Percentiles rank a stretch among this genome's conserved stretches.
These are phyloP conservation scores for Alternaria atra DNA, from an alignment of 2,329 filamentous ascomycete species.

Conservation along the genomic window DNA sequence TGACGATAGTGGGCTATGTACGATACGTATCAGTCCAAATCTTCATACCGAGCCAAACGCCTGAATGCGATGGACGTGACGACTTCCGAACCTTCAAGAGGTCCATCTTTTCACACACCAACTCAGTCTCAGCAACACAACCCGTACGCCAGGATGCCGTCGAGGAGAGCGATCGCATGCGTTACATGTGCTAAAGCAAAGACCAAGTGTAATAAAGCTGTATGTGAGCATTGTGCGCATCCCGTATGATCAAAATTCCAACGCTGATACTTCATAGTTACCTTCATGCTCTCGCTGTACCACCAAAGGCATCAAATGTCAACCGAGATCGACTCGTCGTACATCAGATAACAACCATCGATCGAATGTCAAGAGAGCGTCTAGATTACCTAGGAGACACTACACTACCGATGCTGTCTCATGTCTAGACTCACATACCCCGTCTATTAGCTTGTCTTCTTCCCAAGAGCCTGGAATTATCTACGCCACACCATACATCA, in stretches of 20 bases:
- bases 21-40: neutral
- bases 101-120: slow-evolving; percentile 18
- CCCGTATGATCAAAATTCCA: neutral
- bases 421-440: slow-evolving; percentile 25
- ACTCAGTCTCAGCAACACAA: slow-evolving; percentile 30
- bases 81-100: slow-evolving; percentile 22
- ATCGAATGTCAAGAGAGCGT: slow-evolving; percentile 36
- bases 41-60: slow-evolving; percentile 23
- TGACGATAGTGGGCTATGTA: neutral
- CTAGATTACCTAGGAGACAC: slow-evolving; percentile 37
- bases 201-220: slow-evolving; percentile 51
- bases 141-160: slow-evolving; percentile 43
- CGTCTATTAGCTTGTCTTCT: slow-evolving; percentile 35
- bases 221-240: slow-evolving; percentile 26
- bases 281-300: slow-evolving; percentile 50
- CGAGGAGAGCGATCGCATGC: slow-evolving; percentile 50
- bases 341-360: slow-evolving; percentile 48
- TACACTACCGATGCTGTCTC: slow-evolving; percentile 33
- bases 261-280: slow-evolving; percentile 25
- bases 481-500: slow-evolving; percentile 40
- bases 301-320: slow-evolving; percentile 47
- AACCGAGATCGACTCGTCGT: slow-evolving; percentile 49
- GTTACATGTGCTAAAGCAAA: slow-evolving; percentile 52
- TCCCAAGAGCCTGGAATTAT: slow-evolving; percentile 29
- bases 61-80: slow-evolving; percentile 21